These are phyloP conservation scores for Boletus rubescentipes DNA, from an alignment of 768 basidiomycete species.

Conservation along the genomic window DNA sequence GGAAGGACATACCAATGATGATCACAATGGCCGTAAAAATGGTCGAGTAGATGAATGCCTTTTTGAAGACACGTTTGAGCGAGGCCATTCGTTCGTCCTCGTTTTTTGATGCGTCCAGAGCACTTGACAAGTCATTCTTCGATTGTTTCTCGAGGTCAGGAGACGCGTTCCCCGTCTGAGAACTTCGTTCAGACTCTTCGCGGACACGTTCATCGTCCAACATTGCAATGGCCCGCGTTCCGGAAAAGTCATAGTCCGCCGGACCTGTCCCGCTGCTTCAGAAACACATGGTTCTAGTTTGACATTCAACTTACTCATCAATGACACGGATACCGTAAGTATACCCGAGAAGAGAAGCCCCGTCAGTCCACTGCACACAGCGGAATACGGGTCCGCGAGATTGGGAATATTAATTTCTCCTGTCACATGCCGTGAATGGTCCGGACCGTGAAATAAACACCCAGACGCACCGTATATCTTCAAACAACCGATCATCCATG, in stretches of 20 bases:
- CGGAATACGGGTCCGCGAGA: conserved; percentile 40
- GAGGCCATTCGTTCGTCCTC: conserved; percentile 14
- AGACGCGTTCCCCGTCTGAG: background rate
- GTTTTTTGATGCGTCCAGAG: background rate
- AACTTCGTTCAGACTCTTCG: background rate
- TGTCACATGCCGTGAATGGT: conserved; percentile 4
- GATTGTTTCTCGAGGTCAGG: conserved; percentile 18
- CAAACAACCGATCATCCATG: conserved; percentile 53
- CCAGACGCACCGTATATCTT: conserved; percentile 42
- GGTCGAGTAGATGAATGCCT: conserved; percentile 34
- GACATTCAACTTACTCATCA: conserved; percentile 30
- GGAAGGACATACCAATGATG: conserved; percentile 29
- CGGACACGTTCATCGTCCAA: conserved; percentile 18
- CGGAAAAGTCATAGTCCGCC: conserved; percentile 39
- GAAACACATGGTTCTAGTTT: background rate
- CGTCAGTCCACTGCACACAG: conserved; percentile 39
- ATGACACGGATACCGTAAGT: conserved; percentile 35
- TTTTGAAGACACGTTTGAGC: conserved; percentile 32
- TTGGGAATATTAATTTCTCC: conserved; percentile 37
- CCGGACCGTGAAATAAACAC: background rate
- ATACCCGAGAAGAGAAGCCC: conserved; percentile 40
- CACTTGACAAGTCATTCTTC: background rate
- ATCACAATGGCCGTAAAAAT: conserved; percentile 34
- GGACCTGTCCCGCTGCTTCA: conserved; percentile 25
- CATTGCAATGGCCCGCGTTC: conserved; percentile 35